Base-by-base conservation (phyloP, 306 rosid species). In the Casuarina cunninghamiana region DNA sequence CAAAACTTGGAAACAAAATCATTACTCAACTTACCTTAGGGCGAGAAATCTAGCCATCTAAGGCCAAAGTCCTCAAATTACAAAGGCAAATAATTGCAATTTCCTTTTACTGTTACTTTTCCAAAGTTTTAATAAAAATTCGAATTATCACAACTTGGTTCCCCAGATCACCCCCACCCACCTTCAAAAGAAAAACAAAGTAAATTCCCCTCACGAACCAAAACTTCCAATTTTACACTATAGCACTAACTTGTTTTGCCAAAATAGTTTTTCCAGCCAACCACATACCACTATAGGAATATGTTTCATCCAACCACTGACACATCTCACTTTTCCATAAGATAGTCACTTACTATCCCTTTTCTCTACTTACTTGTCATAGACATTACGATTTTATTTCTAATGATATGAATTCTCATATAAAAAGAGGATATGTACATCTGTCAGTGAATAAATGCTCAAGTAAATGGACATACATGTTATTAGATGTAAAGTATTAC, bases 401-500 rank as follows among this genome's bases (percentile, higher is more conserved):
- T 26, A 26, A 26, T 26, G 32, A 26, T 26, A 26, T 26, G 32
- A 26, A 26, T 60, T 8, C 3, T 42, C 46, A 43, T 42, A 3
- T n/a, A 41, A 41, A 42, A 66, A 16, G 12, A 17, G 26, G 69
- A 37, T 13, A 41, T 66, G 17, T 66, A 66, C 6, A 16, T 61
- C 35, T 48, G 11, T 0, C 32, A 26, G 32, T 26, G 32, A 26
- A 48, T 48, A 48, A 10, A 48, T 10, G 11, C 51, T 8, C 51
- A 1, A 26, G 32, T 26, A 46, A 10, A 46, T 12, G 11, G 12
- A 48, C 51, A 46, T 11, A 46, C 50, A 46, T 2, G 2, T 46
- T 10, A 48, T 48, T 48, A 48, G 51, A 48, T 48, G 11, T 10
- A 63, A 53, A 66, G 21, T 42, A 78, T 86, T 84, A 93, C 99